Evolutionary conservation across 768 basidiomycete genomes (phyloP).

Genomic region (Lentinula sp.): DNA sequence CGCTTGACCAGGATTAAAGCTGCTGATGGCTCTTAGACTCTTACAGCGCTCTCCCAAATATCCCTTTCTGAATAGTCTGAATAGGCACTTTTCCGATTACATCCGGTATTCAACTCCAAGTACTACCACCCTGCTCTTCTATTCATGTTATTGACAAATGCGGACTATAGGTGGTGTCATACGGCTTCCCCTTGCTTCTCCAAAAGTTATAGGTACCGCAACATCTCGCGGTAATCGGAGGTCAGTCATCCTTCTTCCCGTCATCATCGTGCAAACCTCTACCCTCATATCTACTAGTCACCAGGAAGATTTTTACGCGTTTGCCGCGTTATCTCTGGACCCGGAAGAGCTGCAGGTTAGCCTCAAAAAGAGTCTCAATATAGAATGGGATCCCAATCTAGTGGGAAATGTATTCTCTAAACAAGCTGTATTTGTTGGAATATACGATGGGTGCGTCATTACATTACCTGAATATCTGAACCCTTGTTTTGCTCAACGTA

Average conservation of each 20-base stretch:
- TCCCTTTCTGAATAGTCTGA: neutral
- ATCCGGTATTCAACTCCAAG: slow-evolving; percentile 2
- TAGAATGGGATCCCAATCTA: slow-evolving; percentile 67
- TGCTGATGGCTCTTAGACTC: slow-evolving; percentile 5
- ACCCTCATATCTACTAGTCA: slow-evolving; percentile 42
- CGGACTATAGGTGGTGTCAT: slow-evolving; percentile 47
- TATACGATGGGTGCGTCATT: slow-evolving; percentile 78
- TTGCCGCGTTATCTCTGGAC: slow-evolving; percentile 68
- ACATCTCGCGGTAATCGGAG: slow-evolving; percentile 72
- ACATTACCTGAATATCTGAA: neutral
- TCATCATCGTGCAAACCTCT: neutral
- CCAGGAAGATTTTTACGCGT: slow-evolving; percentile 85
- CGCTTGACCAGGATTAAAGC: neutral
- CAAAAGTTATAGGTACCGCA: slow-evolving; percentile 73
- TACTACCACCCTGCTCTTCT: neutral
- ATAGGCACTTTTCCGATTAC: slow-evolving; percentile 1
- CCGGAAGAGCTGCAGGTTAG: slow-evolving; percentile 66
- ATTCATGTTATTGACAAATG: neutral
- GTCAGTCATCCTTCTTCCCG: slow-evolving; percentile 26
- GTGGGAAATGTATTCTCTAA: slow-evolving; percentile 52
- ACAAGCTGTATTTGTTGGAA: slow-evolving; percentile 82
- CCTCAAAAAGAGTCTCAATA: slow-evolving; percentile 52
- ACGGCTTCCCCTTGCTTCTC: slow-evolving; percentile 67
- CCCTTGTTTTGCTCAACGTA: neutral
- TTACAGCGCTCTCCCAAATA: slow-evolving; percentile 7